Conservation (phyloP, 306 rosid genomes). For the Aeschynomene evenia region DNA sequence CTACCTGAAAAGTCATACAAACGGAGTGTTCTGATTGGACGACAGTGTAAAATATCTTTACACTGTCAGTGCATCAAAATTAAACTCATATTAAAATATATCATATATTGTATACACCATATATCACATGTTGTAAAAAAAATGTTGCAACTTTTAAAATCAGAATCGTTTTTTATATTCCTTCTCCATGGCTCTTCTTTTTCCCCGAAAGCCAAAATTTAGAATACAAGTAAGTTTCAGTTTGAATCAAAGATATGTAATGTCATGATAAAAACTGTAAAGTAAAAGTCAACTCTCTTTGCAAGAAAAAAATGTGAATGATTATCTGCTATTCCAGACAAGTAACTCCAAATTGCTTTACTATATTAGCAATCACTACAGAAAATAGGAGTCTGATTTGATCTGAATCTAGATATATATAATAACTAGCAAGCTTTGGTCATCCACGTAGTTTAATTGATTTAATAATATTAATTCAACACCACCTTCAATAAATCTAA, state of each 20-base stretch:
- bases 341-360: conserved; percentile 13
- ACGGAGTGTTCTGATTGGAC: too few relatives aligned
- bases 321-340: conserved; percentile 20
- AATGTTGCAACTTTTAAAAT: neutral
- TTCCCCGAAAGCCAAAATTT: neutral
- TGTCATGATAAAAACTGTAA: neutral
- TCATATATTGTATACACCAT: too few relatives aligned
- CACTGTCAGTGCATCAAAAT: too few relatives aligned
- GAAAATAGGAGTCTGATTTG: conserved; percentile 21
- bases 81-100: too few relatives aligned
- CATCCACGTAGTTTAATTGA: too few relatives aligned
- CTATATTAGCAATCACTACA: neutral
- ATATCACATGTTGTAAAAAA: too few relatives aligned
- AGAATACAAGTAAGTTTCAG: neutral
- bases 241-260: neutral
- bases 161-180: neutral
- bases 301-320: conserved; percentile 3
- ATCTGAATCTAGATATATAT: conserved; percentile 15
- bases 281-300: conserved; percentile 32
- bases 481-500: neutral
- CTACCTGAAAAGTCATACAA: too few relatives aligned
- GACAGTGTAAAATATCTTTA: too few relatives aligned
- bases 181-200: neutral
- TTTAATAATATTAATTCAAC: neutral
- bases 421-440: neutral